Conservation (phyloP, 208 protist genomes). For the Trichomonas gallinae region DNA sequence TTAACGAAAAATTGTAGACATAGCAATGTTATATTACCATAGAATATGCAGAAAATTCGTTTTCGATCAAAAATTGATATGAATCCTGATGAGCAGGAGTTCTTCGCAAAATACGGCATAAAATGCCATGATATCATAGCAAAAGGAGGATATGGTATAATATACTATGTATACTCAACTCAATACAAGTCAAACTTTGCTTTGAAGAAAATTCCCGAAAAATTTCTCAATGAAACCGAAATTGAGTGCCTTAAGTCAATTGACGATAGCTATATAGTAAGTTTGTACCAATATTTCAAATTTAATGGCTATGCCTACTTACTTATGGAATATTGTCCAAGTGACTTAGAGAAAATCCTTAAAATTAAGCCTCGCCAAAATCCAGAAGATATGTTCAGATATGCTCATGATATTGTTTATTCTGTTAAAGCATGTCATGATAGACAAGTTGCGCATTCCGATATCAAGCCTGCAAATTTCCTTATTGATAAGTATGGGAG, state of each 20-base stretch:
- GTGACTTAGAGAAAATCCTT: neutral
- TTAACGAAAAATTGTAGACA: no score
- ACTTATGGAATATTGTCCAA: neutral
- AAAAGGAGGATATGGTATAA: neutral
- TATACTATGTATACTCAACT: neutral
- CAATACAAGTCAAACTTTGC: neutral
- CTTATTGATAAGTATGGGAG: neutral
- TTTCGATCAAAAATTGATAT: no score
- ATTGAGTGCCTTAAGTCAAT: neutral
- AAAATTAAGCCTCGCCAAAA: neutral
- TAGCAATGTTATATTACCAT: no score
- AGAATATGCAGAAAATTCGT: no score
- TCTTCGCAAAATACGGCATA: no score
- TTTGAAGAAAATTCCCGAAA: neutral
- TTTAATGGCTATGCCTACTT: neutral
- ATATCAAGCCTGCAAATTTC: conserved; percentile 33
- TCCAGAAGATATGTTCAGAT: neutral
- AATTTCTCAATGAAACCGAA: neutral
- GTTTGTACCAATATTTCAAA: neutral
- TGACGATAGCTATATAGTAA: neutral
- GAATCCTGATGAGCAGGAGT: no score
- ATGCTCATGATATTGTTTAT: conserved; percentile 34
- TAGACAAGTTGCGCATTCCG: conserved; percentile 48
- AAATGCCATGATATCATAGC: neutral
- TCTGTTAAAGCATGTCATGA: conserved; percentile 49